Percentiles rank a stretch among this genome's conserved stretches.
Evolutionary conservation across 208 protist genomes (phyloP).

Genomic region (Crithidia thermophila): DNA sequence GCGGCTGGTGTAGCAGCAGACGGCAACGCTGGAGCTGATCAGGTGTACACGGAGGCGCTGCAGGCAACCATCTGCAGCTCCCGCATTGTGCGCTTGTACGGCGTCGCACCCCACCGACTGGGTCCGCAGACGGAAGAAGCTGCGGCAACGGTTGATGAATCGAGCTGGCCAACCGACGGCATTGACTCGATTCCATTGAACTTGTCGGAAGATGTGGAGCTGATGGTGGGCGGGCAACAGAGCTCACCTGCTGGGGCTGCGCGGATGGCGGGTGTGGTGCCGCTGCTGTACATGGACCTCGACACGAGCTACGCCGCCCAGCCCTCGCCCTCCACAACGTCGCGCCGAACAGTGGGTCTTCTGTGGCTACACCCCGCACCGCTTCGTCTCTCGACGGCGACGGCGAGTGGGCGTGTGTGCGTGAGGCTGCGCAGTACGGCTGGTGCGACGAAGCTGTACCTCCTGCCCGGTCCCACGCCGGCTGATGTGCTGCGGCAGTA

Average conservation of each 20-base stretch:
- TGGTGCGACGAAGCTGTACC: constrained; percentile 93
- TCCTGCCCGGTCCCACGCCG: constrained; percentile 91
- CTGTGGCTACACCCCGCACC: constrained; percentile 48
- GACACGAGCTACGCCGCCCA: not conserved
- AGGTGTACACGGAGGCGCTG: constrained; percentile 15
- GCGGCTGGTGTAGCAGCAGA: not conserved
- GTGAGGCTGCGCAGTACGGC: constrained; percentile 58
- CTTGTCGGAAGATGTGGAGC: constrained; percentile 14
- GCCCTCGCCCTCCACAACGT: not conserved
- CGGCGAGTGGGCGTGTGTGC: constrained; percentile 2
- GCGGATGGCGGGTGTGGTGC: constrained; percentile 17
- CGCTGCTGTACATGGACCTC: constrained; percentile 31
- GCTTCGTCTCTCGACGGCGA: constrained; percentile 22
- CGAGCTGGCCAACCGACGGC: not conserved
- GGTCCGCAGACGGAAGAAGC: not conserved
- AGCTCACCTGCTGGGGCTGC: not conserved
- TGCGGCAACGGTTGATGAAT: not conserved
- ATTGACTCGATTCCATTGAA: constrained; percentile 14
- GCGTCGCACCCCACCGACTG: not conserved
- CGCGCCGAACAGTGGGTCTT: constrained; percentile 37
- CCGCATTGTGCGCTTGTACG: constrained; percentile 24
- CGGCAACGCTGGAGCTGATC: not conserved
- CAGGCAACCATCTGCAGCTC: constrained; percentile 24
- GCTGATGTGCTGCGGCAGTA: constrained; percentile 92
- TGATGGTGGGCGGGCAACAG: constrained; percentile 23